Conservation (phyloP, 371 early-diverging fungal genomes). For the Zychaea mexicana region DNA sequence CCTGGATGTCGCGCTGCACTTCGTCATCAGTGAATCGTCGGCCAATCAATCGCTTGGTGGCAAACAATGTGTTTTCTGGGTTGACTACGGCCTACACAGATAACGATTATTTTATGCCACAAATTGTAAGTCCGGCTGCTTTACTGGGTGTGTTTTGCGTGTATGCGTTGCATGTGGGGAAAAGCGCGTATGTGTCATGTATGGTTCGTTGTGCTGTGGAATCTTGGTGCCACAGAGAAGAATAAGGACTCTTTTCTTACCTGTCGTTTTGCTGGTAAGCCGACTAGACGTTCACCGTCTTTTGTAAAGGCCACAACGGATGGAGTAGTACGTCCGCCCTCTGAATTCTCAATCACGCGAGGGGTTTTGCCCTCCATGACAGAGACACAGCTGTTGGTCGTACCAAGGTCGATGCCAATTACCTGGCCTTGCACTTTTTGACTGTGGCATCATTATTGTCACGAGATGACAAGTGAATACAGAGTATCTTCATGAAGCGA, state of each 20-base stretch:
- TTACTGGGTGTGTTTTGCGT: no score
- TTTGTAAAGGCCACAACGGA: slow-evolving; percentile 92
- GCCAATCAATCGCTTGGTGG: slow-evolving; percentile 96
- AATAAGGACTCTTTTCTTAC: slow-evolving; percentile 16
- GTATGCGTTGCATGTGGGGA: no score
- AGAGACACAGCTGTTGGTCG: slow-evolving; percentile 97
- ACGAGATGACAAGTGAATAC: background rate
- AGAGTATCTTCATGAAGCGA: no score
- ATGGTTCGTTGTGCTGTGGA: no score
- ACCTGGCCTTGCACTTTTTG: slow-evolving; percentile 85
- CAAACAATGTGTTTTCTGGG: slow-evolving; percentile 92
- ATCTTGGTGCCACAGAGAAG: no score
- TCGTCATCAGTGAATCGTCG: slow-evolving; percentile 86
- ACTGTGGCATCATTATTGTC: background rate
- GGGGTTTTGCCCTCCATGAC: slow-evolving; percentile 95
- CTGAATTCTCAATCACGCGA: slow-evolving; percentile 91
- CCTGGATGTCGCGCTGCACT: slow-evolving; percentile 85
- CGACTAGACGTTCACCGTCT: slow-evolving; percentile 88
- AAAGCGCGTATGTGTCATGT: no score
- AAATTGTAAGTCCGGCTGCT: no score
- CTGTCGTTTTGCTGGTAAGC: slow-evolving; percentile 89
- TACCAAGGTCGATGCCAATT: slow-evolving; percentile 98
- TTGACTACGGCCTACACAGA: slow-evolving; percentile 78
- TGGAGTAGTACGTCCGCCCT: slow-evolving; percentile 94
- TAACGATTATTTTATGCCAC: slow-evolving; percentile 9